phyloP scores from a whole-genome alignment of 2,329 filamentous ascomycete genomes.

The Phaeosphaeria sp. region DNA sequence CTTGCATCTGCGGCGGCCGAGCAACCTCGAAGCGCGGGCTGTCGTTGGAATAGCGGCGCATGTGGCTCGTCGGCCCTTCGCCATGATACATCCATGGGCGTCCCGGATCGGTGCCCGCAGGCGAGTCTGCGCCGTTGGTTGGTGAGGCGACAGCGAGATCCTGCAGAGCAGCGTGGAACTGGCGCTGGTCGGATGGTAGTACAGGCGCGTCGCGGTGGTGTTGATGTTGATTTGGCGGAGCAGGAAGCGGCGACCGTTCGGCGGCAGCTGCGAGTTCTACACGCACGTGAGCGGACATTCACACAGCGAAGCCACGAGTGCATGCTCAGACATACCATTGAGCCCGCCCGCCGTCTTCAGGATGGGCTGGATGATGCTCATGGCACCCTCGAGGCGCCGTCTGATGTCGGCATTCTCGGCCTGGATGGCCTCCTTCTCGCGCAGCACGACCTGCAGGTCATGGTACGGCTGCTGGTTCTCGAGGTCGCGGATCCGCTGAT shows the following conservation, averaged over 20 bases:
- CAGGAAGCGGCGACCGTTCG: constrained; percentile 53
- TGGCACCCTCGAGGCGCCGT: constrained; percentile 68
- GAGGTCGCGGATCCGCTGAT: constrained; percentile 75
- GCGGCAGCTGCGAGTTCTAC: constrained; percentile 58
- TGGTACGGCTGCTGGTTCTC: constrained; percentile 82
- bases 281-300: constrained; percentile 5
- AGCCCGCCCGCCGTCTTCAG: constrained; percentile 53
- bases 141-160: constrained; percentile 27
- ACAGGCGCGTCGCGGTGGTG: constrained; percentile 19
- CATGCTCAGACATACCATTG: constrained; percentile 47
- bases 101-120: constrained; percentile 25
- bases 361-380: constrained; percentile 69
- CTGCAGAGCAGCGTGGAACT: constrained; percentile 28
- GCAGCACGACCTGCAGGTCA: constrained; percentile 77
- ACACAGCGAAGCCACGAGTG: not conserved
- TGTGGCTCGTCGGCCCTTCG: constrained; percentile 42
- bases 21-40: constrained; percentile 52
- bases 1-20: constrained; percentile 32
- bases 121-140: constrained; percentile 36
- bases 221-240: constrained; percentile 16
- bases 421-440: constrained; percentile 78
- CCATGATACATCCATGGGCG: constrained; percentile 41
- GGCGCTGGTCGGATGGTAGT: constrained; percentile 25
- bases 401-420: constrained; percentile 82
- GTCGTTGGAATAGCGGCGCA: constrained; percentile 44